Evolutionary conservation across 164 flowering plant species (phyloP), one percentile per base, ranked within the genome.

Genomic region (Buxus sempervirens): DNA sequence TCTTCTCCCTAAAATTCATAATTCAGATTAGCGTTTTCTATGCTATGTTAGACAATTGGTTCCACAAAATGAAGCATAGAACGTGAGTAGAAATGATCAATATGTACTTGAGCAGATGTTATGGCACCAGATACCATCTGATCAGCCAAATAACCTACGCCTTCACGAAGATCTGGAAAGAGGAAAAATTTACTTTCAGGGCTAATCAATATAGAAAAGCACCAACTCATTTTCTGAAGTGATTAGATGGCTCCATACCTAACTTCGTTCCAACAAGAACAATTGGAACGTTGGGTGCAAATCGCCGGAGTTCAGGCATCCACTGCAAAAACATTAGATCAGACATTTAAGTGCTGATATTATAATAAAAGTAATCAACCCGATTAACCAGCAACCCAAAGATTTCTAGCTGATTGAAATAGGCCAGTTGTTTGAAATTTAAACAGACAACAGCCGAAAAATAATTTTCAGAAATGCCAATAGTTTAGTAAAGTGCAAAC

Each of bases 251-350:
- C 26, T 25, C 24, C 82, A 27, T 77, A 94, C 98, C 98, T 79
- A 94, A 62, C 68, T 94, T 94, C 45, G 98, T 94, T 65, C 98
- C 98, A 77, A 94, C 98, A 65, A 94, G 96, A 65, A 94, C 90
- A 76, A 94, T 81, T 38, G 98, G 98, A 71, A 94, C 97, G 75
- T 89, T 88, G 9, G 98, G 97, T 21, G 97, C 98, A 77, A 91
- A 94, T 58, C 97, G 80, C 15, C 92, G 95, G 70, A 94, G 96
- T 75, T 94, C 98, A 6, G 98, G 98, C 96, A 94, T 94, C 98
- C 98, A 94, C 98, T 94, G 87, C 19, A 60, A 64, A 70, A 72
- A 24, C 8, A 58, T 20, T 28, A 54, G 18, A 28, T 13, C 58
- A 21, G 65, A 32, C 58, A 22, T 27, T 26, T 56, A 3, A 25